Evolutionary conservation across 2,329 filamentous ascomycete genomes (phyloP).

Genomic region (Lojkania enalia): DNA sequence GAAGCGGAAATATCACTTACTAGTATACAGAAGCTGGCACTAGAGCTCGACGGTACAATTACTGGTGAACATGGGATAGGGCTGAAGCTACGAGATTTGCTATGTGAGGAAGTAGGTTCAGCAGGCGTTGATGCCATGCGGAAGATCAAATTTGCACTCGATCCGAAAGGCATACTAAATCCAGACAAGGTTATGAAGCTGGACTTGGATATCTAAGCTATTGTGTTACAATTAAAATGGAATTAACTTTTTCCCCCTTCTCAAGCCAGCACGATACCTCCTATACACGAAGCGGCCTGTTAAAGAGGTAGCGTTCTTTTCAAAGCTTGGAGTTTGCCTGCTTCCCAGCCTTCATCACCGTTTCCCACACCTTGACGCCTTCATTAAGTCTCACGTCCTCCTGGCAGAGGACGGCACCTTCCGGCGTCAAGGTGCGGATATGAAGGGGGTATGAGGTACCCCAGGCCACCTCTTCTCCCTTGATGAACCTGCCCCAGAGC

Average conservation of each 20-base stretch:
- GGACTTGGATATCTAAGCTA: slow-evolving; percentile 31
- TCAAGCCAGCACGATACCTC: no score
- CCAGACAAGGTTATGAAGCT: slow-evolving; percentile 64
- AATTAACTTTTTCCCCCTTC: no score
- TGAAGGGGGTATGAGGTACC: slow-evolving; percentile 40
- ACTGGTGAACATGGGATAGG: slow-evolving; percentile 85
- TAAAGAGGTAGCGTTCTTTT: no score
- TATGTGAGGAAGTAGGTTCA: slow-evolving; percentile 74
- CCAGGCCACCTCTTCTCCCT: slow-evolving; percentile 48
- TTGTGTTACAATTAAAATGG: neutral
- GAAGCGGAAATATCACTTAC: slow-evolving; percentile 31
- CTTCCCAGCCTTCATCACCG: slow-evolving; percentile 35
- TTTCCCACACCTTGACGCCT: slow-evolving; percentile 54
- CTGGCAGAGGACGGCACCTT: slow-evolving; percentile 53
- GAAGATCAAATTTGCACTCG: slow-evolving; percentile 76
- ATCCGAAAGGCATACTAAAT: slow-evolving; percentile 69
- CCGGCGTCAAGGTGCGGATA: slow-evolving; percentile 49
- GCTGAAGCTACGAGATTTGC: slow-evolving; percentile 78
- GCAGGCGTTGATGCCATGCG: slow-evolving; percentile 77
- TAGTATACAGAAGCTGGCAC: slow-evolving; percentile 75
- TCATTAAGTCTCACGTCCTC: slow-evolving; percentile 53
- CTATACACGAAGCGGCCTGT: no score
- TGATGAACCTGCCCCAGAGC: slow-evolving; percentile 46
- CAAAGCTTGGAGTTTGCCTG: no score
- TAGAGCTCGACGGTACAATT: slow-evolving; percentile 81